Base-by-base conservation (phyloP, 2,329 filamentous ascomycete genomes). In the Cyphellophora europaea region DNA sequence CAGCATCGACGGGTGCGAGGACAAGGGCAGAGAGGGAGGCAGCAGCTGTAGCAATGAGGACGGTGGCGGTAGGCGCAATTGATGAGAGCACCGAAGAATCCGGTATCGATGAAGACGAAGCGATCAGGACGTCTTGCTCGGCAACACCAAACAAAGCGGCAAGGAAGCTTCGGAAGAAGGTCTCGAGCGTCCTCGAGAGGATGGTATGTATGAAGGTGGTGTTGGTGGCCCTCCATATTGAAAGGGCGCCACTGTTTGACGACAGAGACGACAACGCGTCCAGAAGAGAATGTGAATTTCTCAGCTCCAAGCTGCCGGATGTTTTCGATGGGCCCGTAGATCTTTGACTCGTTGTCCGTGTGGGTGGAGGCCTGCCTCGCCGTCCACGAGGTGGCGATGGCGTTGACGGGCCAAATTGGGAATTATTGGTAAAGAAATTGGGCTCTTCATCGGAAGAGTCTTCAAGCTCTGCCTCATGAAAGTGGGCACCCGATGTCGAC, bases 211-310 rank as follows among this genome's bases (percentile, higher is more conserved):
- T 69, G 53, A 96, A 98, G 1, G 87, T 93, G 11, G 83, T 77
- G 55, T 96, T 96, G 23, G 87, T 85, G 6, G 81, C 73, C 57
- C 95, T 95, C 88, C 89, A 98, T 4, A 95, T 79, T 4, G 91
- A 91, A 71, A 87, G 88, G 1, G 80, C 80, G 21, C 87, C 85
- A 55, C 93, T 89, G 48, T 82, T 89, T 31, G 80, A 72, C 84
- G 91, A 96, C 13, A 96, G 64, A 54, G 93, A 82, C 5, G 79
- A 79, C 41, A 98, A 74, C 3, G 91, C 85, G 47, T 94, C 86
- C 49, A 88, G 73, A 38, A 96, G 69, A 1, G 88, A 89, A 53
- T 89, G 82, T 8, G 83, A 69, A 40, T 79, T 78, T 45, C 79
- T 79, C 13, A 95, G 68, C 15, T 69, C 65, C 14, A 95, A 70